Conservation (phyloP, 192 early-diverging fungal species). For the Entomortierella parvispora region DNA sequence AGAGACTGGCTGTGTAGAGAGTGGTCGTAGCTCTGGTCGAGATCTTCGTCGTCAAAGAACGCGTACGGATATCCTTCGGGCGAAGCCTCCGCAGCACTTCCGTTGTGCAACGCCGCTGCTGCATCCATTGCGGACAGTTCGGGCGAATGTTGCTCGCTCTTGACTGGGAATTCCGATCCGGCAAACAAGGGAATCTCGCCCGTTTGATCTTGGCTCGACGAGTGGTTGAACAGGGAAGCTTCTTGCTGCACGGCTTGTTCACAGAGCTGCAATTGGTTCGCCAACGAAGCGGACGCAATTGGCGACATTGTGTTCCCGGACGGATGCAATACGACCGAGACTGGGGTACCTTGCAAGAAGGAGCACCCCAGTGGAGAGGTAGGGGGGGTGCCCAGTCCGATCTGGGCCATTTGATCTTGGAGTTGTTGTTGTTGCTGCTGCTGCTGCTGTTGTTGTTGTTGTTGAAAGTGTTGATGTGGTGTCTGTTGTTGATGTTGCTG, state of each 20-base stretch:
- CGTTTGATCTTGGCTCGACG: background rate
- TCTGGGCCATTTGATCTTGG: slow-evolving; percentile 31
- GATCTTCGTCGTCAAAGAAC: background rate
- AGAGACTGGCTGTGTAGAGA: background rate
- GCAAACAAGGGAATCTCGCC: background rate
- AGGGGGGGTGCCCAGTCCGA: slow-evolving; percentile 22
- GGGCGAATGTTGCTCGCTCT: background rate
- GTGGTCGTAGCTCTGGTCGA: background rate
- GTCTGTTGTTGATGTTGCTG: too few relatives aligned
- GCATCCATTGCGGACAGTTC: background rate
- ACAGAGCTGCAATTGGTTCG: background rate
- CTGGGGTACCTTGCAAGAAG: background rate
- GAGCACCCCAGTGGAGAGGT: background rate
- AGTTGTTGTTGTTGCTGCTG: slow-evolving; percentile 29
- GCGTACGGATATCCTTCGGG: background rate
- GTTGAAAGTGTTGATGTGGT: too few relatives aligned
- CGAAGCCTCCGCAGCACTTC: background rate
- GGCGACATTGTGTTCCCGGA: too few relatives aligned
- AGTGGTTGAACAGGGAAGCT: too few relatives aligned
- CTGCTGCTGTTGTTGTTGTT: slow-evolving; percentile 10
- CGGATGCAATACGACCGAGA: background rate
- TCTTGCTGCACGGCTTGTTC: background rate
- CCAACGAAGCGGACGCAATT: too few relatives aligned
- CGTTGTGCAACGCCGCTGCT: background rate
- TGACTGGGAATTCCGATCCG: background rate